A percentile compares a stretch with the other conserved stretches of the same genome.
phyloP scores from a whole-genome alignment of 2,329 filamentous ascomycete genomes.

The Aspergillus brasiliensis region DNA sequence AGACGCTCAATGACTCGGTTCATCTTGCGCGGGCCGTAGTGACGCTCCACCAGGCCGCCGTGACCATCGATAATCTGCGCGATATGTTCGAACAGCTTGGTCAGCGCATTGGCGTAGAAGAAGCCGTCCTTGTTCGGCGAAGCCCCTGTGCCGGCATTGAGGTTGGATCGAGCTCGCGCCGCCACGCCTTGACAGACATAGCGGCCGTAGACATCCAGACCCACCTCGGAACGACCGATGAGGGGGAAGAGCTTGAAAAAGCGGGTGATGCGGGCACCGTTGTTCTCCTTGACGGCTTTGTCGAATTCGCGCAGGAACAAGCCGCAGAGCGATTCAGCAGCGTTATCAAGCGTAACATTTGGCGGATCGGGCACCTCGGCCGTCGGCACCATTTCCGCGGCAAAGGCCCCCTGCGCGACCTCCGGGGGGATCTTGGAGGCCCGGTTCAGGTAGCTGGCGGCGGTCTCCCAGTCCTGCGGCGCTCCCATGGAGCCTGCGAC shows the following conservation, averaged over 20 bases:
- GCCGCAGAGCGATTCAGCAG: constrained; percentile 84
- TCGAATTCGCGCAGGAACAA: constrained; percentile 95
- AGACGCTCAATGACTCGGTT: constrained; percentile 87
- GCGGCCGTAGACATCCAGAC: constrained; percentile 89
- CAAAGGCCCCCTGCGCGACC: constrained; percentile 82
- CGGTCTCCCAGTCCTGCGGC: constrained; percentile 97
- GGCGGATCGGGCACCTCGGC: constrained; percentile 94
- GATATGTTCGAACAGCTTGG: constrained; percentile 94
- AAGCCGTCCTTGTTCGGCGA: constrained; percentile 71
- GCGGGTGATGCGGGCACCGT: constrained; percentile 84
- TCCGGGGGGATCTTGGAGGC: constrained; percentile 78
- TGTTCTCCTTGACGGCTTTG: constrained; percentile 81
- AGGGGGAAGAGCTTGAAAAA: constrained; percentile 99
- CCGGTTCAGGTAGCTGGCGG: constrained; percentile 82
- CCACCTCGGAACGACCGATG: constrained; percentile 84
- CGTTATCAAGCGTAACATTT: constrained; percentile 79
- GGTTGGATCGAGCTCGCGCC: constrained; percentile 74
- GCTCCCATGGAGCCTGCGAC: constrained; percentile 96
- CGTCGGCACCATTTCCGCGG: constrained; percentile 88
- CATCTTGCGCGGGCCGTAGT: constrained; percentile 94
- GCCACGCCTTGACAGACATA: constrained; percentile 97
- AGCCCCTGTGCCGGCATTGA: constrained; percentile 67
- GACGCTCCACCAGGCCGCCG: constrained; percentile 84
- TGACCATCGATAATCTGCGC: constrained; percentile 94
- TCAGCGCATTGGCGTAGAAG: constrained; percentile 89